A percentile compares a stretch with the other conserved stretches of the same genome.
Conservation (phyloP, 768 basidiomycete species). For the Suillus clintonianus region DNA sequence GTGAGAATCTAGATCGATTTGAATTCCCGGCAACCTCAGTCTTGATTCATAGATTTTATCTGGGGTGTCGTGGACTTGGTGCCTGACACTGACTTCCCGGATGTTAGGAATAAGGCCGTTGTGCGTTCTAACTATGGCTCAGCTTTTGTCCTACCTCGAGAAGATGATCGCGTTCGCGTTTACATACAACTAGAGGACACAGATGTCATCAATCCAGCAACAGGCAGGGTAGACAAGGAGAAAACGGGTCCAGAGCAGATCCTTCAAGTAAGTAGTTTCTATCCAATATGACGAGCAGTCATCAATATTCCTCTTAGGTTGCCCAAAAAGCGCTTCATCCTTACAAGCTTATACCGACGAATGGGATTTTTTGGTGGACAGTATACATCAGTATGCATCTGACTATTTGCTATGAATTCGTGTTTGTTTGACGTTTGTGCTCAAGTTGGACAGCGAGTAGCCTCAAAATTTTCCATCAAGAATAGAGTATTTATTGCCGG, state of each 20-base stretch:
- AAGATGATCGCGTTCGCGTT: conserved; percentile 46
- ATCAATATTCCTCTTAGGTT: conserved; percentile 21
- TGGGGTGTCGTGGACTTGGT: conserved; percentile 50
- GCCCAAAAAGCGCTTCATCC: conserved; percentile 44
- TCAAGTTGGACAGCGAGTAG: conserved; percentile 57
- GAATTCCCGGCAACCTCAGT: not conserved
- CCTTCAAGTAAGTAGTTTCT: conserved; percentile 30
- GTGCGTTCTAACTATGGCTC: conserved; percentile 54
- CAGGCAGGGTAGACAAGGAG: conserved; percentile 43
- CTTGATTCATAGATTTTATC: conserved; percentile 31
- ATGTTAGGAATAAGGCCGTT: conserved; percentile 47
- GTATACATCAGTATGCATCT: conserved; percentile 44
- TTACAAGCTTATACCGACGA: conserved; percentile 33
- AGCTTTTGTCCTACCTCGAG: conserved; percentile 53
- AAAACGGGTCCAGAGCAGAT: conserved; percentile 41
- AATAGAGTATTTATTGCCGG: conserved; percentile 59
- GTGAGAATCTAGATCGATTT: conserved; percentile 18
- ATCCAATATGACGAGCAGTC: not conserved
- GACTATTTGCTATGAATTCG: not conserved
- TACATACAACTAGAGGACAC: conserved; percentile 52
- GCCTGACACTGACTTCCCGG: conserved; percentile 55
- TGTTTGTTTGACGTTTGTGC: not conserved
- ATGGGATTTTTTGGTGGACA: conserved; percentile 51
- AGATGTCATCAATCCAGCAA: conserved; percentile 36
- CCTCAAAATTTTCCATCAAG: conserved; percentile 45